Evolutionary conservation across 2,329 filamentous ascomycete genomes (phyloP).

Genomic region (Huntiella savannae): DNA sequence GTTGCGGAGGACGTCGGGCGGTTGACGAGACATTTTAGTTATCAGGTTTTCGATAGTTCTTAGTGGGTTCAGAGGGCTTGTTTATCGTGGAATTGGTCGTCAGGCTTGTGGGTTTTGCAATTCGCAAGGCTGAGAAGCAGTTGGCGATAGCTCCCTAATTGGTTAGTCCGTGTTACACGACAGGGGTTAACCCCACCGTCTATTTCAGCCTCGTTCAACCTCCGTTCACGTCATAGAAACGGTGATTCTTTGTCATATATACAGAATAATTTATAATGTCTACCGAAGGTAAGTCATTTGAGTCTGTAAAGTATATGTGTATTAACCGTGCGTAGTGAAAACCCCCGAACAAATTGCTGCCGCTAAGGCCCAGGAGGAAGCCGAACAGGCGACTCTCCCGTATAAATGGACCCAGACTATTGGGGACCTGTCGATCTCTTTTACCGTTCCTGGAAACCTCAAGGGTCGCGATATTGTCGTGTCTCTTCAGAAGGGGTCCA

Average conservation of each 20-base stretch:
- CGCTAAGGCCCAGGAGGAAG: constrained; percentile 50
- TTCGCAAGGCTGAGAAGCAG: too few relatives aligned
- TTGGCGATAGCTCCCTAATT: too few relatives aligned
- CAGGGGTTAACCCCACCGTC: not conserved
- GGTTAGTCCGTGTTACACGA: too few relatives aligned
- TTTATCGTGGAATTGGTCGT: too few relatives aligned
- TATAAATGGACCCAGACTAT: constrained; percentile 98
- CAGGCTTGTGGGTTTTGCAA: too few relatives aligned
- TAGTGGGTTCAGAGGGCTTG: not conserved
- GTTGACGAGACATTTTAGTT: constrained; percentile 21
- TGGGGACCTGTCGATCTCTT: constrained; percentile 61
- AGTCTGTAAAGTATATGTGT: not conserved
- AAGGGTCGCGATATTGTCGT: constrained; percentile 73
- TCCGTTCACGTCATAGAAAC: not conserved
- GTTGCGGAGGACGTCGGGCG: constrained; percentile 12
- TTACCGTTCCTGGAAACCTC: constrained; percentile 61
- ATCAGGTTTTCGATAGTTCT: not conserved
- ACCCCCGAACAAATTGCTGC: constrained; percentile 38
- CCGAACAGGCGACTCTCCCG: constrained; percentile 76
- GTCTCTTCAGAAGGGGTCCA: constrained; percentile 57
- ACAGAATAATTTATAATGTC: constrained; percentile 18
- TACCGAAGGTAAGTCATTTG: not conserved
- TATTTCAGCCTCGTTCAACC: constrained; percentile 16
- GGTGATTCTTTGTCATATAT: too few relatives aligned
- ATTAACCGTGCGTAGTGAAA: constrained; percentile 22